Conservation (phyloP, 306 rosid genomes). For the Vachellia pachyceras region DNA sequence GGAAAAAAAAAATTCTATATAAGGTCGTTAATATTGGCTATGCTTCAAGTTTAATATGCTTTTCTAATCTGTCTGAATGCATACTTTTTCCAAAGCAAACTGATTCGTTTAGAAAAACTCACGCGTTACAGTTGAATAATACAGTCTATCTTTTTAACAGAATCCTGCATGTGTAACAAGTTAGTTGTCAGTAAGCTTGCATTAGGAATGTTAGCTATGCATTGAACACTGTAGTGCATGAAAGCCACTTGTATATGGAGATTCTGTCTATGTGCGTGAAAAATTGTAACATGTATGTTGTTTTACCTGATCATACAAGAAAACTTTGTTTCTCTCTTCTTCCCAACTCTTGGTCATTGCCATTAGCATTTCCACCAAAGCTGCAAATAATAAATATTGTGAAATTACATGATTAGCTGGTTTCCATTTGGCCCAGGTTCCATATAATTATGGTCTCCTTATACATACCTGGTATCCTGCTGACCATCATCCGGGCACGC, state of each 20-base stretch:
- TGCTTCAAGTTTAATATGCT: constrained; percentile 12
- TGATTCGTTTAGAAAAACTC: not conserved
- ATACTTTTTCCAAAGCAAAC: not conserved
- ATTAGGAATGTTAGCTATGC: not conserved
- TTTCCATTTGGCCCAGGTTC: constrained; percentile 21
- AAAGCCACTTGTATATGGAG: constrained; percentile 2
- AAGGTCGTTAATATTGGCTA: not conserved
- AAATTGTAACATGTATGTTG: constrained; percentile 10
- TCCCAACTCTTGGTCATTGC: constrained; percentile 88
- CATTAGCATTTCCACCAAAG: constrained; percentile 76
- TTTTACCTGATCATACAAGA: constrained; percentile 88
- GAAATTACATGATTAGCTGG: constrained; percentile 37
- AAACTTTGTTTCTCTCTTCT: constrained; percentile 83
- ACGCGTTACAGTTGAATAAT: constrained; percentile 13
- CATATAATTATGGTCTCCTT: constrained; percentile 32
- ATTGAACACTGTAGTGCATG: constrained; percentile 2
- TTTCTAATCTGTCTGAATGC: constrained; percentile 15
- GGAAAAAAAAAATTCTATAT: too few relatives aligned
- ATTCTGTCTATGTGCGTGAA: not conserved
- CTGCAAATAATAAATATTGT: constrained; percentile 56
- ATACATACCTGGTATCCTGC: constrained; percentile 85
- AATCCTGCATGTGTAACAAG: constrained; percentile 21
- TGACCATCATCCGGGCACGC: constrained; percentile 83
- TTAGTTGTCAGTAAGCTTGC: constrained; percentile 2
- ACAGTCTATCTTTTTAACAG: not conserved